Evolutionary conservation across 2,329 filamentous ascomycete genomes (phyloP).

Genomic region (Raffaelea arxii): DNA sequence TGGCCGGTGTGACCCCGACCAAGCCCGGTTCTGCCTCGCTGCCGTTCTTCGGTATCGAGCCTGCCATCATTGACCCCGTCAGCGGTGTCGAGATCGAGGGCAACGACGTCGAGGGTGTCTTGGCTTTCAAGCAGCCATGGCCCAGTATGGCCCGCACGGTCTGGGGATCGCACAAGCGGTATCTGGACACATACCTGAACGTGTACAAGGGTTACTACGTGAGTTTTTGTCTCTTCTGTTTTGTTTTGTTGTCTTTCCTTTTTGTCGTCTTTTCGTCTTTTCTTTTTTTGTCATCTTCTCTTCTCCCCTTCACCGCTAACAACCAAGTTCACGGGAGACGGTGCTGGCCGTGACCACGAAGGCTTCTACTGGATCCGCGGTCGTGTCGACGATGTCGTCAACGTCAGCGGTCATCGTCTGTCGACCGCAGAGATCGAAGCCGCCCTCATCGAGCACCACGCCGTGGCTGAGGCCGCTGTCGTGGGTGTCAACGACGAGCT

Average conservation of each 20-base stretch:
- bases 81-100: constrained; percentile 87
- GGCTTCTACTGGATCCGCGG: constrained; percentile 99
- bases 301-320: constrained; percentile 5
- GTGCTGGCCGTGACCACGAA: constrained; percentile 90
- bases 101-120: constrained; percentile 93
- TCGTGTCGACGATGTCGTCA: constrained; percentile 96
- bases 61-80: constrained; percentile 93
- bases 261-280: not conserved
- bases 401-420: constrained; percentile 90
- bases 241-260: not conserved
- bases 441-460: constrained; percentile 81
- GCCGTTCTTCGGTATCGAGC: constrained; percentile 97
- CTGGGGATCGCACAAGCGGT: constrained; percentile 94
- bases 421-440: constrained; percentile 98
- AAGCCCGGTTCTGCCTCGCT: constrained; percentile 94
- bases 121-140: constrained; percentile 97
- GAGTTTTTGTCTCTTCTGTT: constrained; percentile 25
- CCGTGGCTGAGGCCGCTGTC: constrained; percentile 88
- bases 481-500: constrained; percentile 90
- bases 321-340: constrained; percentile 75
- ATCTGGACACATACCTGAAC: constrained; percentile 97
- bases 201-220: constrained; percentile 98
- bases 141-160: constrained; percentile 97
- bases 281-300: constrained; percentile 1
- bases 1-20: constrained; percentile 87